Conservation (phyloP, 106 monocot species). For the Dendrobium catenatum region DNA sequence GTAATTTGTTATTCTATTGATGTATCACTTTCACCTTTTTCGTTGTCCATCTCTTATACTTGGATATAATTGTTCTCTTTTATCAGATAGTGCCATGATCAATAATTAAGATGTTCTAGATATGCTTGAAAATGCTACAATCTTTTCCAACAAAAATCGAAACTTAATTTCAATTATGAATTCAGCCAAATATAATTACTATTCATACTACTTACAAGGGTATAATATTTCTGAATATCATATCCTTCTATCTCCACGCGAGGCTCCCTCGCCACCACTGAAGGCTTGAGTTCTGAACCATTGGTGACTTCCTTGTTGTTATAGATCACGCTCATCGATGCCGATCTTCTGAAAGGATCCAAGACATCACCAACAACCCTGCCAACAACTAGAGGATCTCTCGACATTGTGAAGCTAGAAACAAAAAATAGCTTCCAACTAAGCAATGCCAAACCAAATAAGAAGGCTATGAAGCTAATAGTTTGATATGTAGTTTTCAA, state of each 20-base stretch:
- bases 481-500: neutral
- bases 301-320: constrained; percentile 61
- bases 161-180: neutral
- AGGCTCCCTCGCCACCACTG: constrained; percentile 36
- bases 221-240: constrained; percentile 40
- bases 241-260: constrained; percentile 50
- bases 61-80: too few species aligned
- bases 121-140: too few species aligned
- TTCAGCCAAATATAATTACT: too few species aligned
- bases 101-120: neutral
- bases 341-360: constrained; percentile 55
- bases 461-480: neutral
- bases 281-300: constrained; percentile 61
- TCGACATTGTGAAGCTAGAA: constrained; percentile 21
- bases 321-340: constrained; percentile 41
- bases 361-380: constrained; percentile 62
- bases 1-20: too few species aligned
- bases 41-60: too few species aligned
- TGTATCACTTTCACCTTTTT: too few species aligned
- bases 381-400: constrained; percentile 70
- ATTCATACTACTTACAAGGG: constrained; percentile 42
- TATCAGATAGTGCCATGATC: neutral
- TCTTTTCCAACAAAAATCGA: neutral
- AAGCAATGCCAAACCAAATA: neutral
- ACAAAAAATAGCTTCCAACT: neutral